Evolutionary conservation across 345 rosid species (phyloP).

Genomic region (Ceriops decandra): DNA sequence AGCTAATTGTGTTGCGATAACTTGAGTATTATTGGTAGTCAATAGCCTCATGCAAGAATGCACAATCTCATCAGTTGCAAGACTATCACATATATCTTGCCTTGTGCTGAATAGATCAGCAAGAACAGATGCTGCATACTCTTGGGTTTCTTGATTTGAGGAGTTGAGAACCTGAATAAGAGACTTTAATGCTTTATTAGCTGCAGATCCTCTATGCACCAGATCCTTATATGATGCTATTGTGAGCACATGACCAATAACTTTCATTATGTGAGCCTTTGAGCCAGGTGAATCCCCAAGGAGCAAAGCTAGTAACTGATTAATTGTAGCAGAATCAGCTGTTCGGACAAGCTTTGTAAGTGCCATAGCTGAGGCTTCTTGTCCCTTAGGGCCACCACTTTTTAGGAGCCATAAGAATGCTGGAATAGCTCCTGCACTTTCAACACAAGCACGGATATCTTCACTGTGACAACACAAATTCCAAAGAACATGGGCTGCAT

Average conservation of each 20-base stretch:
- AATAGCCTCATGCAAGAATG: conserved; percentile 68
- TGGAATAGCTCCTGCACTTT: conserved; percentile 80
- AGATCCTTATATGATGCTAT: conserved; percentile 61
- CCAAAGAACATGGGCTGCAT: conserved; percentile 71
- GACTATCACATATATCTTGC: conserved; percentile 75
- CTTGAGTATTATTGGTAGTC: conserved; percentile 55
- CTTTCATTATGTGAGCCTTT: conserved; percentile 59
- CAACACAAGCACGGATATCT: conserved; percentile 83
- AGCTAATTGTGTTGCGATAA: conserved; percentile 69
- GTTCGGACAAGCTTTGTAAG: conserved; percentile 57
- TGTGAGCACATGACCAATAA: conserved; percentile 75
- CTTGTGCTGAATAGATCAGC: conserved; percentile 74
- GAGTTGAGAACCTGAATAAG: conserved; percentile 68
- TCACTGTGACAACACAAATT: conserved; percentile 82
- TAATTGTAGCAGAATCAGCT: conserved; percentile 81
- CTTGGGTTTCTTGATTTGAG: conserved; percentile 72
- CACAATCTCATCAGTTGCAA: conserved; percentile 64
- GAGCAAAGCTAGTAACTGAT: conserved; percentile 69
- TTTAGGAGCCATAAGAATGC: conserved; percentile 79
- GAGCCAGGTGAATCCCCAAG: conserved; percentile 56
- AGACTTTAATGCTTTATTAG: conserved; percentile 70
- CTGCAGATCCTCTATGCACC: conserved; percentile 60
- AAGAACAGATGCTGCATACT: conserved; percentile 71
- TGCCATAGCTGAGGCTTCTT: conserved; percentile 68
- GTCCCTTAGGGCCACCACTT: conserved; percentile 65